These are phyloP conservation scores for Alternaria angustiovoidea DNA, from an alignment of 2,329 filamentous ascomycete genomes.

Conservation along the genomic window DNA sequence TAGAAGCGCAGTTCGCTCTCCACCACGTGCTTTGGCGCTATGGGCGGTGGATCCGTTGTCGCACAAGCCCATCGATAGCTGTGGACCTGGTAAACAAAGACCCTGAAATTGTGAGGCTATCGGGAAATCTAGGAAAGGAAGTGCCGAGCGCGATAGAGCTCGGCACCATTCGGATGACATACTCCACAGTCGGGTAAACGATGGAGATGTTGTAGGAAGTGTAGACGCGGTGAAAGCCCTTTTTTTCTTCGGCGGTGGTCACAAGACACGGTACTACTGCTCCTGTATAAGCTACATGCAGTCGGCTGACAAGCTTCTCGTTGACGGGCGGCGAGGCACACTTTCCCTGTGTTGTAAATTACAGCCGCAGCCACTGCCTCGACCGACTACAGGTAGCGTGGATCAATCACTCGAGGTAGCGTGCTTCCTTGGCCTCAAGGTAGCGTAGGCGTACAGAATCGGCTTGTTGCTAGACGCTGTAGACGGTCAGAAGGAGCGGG, in stretches of 20 bases:
- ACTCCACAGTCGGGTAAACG: conserved; percentile 25
- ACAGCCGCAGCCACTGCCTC: not conserved
- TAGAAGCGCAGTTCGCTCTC: conserved; percentile 19
- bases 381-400: not conserved
- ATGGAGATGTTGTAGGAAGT: conserved; percentile 2
- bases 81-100: conserved; percentile 30
- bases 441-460: conserved; percentile 1
- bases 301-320: conserved; percentile 7
- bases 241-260: not conserved
- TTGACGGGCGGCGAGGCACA: conserved; percentile 12
- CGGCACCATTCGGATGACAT: conserved; percentile 24
- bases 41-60: conserved; percentile 26
- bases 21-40: conserved; percentile 28
- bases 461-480: conserved; percentile 6
- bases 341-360: not conserved
- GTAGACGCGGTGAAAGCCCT: conserved; percentile 4
- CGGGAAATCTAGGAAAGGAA: conserved; percentile 37
- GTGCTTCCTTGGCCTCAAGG: not conserved
- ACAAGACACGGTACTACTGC: not conserved
- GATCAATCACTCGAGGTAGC: not conserved
- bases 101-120: conserved; percentile 31
- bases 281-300: not conserved
- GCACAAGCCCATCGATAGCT: conserved; percentile 11
- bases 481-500: conserved; percentile 5
- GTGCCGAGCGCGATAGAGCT: conserved; percentile 13